Evolutionary conservation across 768 basidiomycete species (phyloP).

Genomic region (Mycena metata): DNA sequence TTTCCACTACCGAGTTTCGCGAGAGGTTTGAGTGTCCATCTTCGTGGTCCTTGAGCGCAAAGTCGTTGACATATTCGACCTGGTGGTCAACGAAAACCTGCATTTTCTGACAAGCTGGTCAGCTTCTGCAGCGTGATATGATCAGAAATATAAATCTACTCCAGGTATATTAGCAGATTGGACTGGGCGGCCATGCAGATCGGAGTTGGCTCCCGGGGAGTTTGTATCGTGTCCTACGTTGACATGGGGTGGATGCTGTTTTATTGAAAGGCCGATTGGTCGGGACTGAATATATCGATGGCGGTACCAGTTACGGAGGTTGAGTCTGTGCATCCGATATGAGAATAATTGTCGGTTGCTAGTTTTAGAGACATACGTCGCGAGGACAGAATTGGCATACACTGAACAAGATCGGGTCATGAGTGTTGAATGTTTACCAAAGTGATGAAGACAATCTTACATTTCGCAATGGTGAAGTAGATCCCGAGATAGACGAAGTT

Average conservation of each 20-base stretch:
- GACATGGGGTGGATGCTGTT: conserved; percentile 4
- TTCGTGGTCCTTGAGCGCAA: conserved; percentile 1
- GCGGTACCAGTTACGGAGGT: conserved; percentile 37
- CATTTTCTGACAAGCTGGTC: conserved; percentile 15
- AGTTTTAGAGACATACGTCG: conserved; percentile 25
- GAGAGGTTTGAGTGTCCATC: not conserved
- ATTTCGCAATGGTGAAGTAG: conserved; percentile 21
- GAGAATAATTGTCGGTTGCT: not conserved
- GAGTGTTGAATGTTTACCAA: too few species aligned
- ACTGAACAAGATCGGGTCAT: conserved; percentile 15
- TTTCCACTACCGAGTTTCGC: conserved; percentile 3
- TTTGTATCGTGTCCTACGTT: not conserved
- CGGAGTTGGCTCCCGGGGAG: not conserved
- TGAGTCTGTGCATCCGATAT: conserved; percentile 16
- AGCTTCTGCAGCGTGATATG: not conserved
- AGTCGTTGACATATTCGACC: conserved; percentile 11
- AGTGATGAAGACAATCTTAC: too few species aligned
- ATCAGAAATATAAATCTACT: not conserved
- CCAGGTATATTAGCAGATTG: not conserved
- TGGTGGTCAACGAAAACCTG: conserved; percentile 18
- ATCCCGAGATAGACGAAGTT: conserved; percentile 33
- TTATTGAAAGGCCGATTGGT: conserved; percentile 20
- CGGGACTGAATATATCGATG: conserved; percentile 30
- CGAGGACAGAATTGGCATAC: conserved; percentile 33
- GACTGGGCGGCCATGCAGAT: not conserved